These are phyloP conservation scores for Neurospora tetraspora DNA, from an alignment of 495 filamentous ascomycete genomes.

Conservation along the genomic window DNA sequence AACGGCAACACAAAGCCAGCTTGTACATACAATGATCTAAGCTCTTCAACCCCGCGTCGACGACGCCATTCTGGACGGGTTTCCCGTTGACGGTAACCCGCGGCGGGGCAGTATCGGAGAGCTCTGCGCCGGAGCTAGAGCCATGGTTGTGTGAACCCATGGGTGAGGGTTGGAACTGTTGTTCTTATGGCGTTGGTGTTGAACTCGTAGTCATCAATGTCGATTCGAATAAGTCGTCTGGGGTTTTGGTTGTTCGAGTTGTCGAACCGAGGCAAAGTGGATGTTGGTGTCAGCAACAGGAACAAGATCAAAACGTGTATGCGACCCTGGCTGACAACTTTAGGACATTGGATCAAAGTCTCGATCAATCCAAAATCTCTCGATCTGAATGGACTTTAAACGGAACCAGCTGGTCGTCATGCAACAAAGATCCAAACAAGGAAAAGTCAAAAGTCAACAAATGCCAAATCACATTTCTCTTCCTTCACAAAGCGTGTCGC, in stretches of 20 bases:
- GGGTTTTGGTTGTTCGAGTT: neutral
- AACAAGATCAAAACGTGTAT: neutral
- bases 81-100: conserved; percentile 2
- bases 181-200: neutral
- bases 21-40: conserved; percentile 61
- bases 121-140: conserved; percentile 25
- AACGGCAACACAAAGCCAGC: neutral
- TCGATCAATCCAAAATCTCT: neutral
- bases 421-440: neutral
- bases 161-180: neutral
- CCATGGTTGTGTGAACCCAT: conserved; percentile 18
- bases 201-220: neutral
- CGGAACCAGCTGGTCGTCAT: too few species aligned
- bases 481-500: neutral
- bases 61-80: conserved; percentile 26
- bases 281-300: neutral
- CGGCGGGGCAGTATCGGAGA: conserved; percentile 7
- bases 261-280: neutral
- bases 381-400: neutral
- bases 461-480: neutral
- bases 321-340: neutral
- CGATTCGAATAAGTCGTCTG: neutral
- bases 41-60: conserved; percentile 65
- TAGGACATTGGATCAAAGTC: neutral
- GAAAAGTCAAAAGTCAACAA: neutral